Base-by-base conservation (phyloP, 2,329 filamentous ascomycete genomes). In the Escovopsis weberi region DNA sequence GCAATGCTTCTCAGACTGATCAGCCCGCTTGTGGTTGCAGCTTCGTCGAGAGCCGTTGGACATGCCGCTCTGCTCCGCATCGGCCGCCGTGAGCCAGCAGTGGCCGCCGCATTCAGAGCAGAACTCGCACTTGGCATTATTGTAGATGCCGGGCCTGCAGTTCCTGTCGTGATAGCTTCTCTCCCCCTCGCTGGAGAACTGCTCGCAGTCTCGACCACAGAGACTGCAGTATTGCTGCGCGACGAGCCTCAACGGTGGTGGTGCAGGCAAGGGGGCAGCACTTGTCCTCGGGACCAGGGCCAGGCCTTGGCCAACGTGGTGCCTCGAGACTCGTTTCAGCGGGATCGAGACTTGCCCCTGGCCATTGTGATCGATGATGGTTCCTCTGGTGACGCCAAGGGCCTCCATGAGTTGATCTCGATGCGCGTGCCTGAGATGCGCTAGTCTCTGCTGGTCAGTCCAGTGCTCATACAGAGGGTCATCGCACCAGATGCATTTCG, bases 401-500 rank as follows among this genome's bases (percentile, higher is more conserved):
- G 49, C 38, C 28, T 43, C 32, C 26, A 48, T 43, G 15, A 60
- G 39, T 28, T 51, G 41, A 4, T 51, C 44, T 6, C 34, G 34
- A 41, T 66, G 64, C 12, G 57, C 50, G 6, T 42, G 34, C 7
- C 51, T 45, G 15, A 62, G 50, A 42, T 67, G 64, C 9, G 40
- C 37, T 5, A 43, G 39, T 18, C 47, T 51, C 43, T 58, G 50
- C 12, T 52, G 42, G 0, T 39, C 30, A 9, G 47, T 40, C 59
- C 57, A 63, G 44, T 58, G 51, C 36, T 47, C 38, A 38, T 51
- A 62, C 12, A 63, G 41, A 2, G 43, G 46, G 6, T 56, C 51
- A 10, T 57, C 47, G 39, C 64, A 67, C 50, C 62, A 64, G 18
- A 53, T 53, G 42, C 64, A 67, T 36, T 55, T 55, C 7, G 51